Evolutionary conservation across 2,329 filamentous ascomycete genomes (phyloP), one percentile per base, ranked within the genome.

Genomic region (Fusarium camptoceras): DNA sequence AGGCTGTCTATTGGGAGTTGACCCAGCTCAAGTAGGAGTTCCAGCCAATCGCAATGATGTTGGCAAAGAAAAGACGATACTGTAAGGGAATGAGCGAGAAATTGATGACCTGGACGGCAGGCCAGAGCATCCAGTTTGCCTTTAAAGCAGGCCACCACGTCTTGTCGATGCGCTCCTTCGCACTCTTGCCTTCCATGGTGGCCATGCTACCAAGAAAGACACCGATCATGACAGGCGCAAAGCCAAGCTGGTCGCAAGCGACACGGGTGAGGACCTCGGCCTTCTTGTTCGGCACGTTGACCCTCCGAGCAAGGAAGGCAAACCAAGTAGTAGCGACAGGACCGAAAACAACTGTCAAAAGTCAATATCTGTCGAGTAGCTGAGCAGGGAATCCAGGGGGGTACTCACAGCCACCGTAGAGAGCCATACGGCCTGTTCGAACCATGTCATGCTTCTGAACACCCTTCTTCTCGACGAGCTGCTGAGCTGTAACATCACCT

Each of bases 41-140:
- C 88, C 88, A 90, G 66, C 87, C 88, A 70, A 88, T 86, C 56
- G 84, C 92, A 56, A 97, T 85, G 53, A 97, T 80, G 76, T 98
- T 98, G 74, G 97, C 94, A 66, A 97, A 91, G 74, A 97, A 83
- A 43, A 98, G 88, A 63, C 94, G 87, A 81, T 95, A 90, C 77
- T 97, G 88, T 68, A 97, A 84, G 50, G 94, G 94, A 68, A 97
- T 88, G 70, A 96, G 87, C 76, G 92, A 91, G 83, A 98, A 98
- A 84, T 98, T 98, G 76, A 91, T 85, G 56, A 91, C 84, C 83
- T 98, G 94, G 59, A 97, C 93, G 68, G 85, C 84, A 6, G 94
- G 94, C 94, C 94, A 98, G 59, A 98, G 81, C 83, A 93, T 87
- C 86, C 93, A 94, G 83, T 97, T 98, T 78, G 93, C 91, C 79